phyloP scores from a whole-genome alignment of 73 alveolate species.

The Halteria grandinella region DNA sequence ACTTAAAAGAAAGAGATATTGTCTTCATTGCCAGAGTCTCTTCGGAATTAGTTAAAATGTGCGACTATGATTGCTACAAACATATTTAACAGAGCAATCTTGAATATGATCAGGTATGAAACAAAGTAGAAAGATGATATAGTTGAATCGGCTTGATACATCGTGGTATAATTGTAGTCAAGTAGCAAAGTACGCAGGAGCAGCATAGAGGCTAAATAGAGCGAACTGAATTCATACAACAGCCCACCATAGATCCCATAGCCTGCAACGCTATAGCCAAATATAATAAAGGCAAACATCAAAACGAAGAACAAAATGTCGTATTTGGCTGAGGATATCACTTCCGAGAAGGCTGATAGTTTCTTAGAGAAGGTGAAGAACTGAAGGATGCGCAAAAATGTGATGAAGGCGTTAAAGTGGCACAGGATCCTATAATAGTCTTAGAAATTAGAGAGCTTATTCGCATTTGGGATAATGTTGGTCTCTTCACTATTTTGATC shows the following conservation, averaged over 20 bases:
- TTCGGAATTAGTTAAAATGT: conserved; percentile 25
- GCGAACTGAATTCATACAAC: conserved; percentile 16
- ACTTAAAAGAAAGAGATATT: conserved; percentile 13
- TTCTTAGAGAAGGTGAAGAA: conserved; percentile 60
- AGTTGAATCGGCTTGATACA: conserved; percentile 38
- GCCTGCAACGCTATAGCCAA: conserved; percentile 69
- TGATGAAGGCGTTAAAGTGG: conserved; percentile 36
- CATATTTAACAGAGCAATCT: conserved; percentile 49
- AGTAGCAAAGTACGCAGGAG: conserved; percentile 3
- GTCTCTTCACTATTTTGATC: background rate
- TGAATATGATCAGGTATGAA: conserved; percentile 45
- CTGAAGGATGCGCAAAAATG: conserved; percentile 55
- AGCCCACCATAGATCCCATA: conserved; percentile 54
- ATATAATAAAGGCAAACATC: conserved; percentile 52
- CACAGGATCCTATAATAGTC: conserved; percentile 9
- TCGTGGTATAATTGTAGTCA: conserved; percentile 16
- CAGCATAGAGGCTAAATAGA: conserved; percentile 10
- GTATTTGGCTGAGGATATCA: conserved; percentile 41
- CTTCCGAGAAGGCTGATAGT: conserved; percentile 58
- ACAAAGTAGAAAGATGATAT: conserved; percentile 49
- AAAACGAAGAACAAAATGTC: conserved; percentile 67
- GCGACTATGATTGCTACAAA: conserved; percentile 67
- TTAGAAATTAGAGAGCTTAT: background rate
- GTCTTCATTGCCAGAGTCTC: conserved; percentile 27
- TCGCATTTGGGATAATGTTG: conserved; percentile 11